phyloP scores from a whole-genome alignment of 2,329 filamentous ascomycete genomes.

The Westerdykella aurantiaca region DNA sequence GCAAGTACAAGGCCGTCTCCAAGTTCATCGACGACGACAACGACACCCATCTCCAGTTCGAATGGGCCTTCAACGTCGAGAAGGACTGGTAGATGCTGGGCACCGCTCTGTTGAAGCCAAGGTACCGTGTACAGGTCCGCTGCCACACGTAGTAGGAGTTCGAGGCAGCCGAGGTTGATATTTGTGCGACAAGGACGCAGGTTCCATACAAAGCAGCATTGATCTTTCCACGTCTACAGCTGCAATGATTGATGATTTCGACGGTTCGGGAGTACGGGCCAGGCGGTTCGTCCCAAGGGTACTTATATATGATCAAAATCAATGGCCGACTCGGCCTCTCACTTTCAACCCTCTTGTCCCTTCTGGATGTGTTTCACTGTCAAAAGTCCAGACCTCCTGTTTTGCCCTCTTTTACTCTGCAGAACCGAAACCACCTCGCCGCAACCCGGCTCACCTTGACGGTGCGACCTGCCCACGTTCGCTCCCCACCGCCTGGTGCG shows the following conservation, averaged over 20 bases:
- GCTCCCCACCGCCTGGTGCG: constrained; percentile 28
- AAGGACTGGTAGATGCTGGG: constrained; percentile 73
- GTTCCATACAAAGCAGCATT: too few species aligned
- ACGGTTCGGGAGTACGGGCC: too few species aligned
- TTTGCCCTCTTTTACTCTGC: constrained; percentile 7
- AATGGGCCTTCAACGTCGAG: constrained; percentile 93
- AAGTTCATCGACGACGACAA: constrained; percentile 95
- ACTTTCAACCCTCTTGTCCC: too few species aligned
- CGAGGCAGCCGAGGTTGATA: too few species aligned
- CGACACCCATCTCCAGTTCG: constrained; percentile 81
- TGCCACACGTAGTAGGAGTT: too few species aligned
- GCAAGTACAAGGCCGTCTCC: constrained; percentile 82
- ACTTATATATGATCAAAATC: too few species aligned
- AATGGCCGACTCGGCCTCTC: too few species aligned
- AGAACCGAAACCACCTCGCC: constrained; percentile 41
- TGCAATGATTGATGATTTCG: too few species aligned
- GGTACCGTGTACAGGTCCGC: background rate
- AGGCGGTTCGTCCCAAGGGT: too few species aligned
- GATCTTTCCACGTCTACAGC: too few species aligned
- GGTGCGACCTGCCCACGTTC: constrained; percentile 46
- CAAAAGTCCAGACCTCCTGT: background rate
- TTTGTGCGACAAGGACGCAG: too few species aligned
- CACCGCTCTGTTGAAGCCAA: constrained; percentile 1
- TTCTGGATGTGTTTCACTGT: too few species aligned
- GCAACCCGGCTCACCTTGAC: constrained; percentile 40